phyloP scores from a whole-genome alignment of 108 stramenopile genomes.

The Nitzschia sp. region DNA sequence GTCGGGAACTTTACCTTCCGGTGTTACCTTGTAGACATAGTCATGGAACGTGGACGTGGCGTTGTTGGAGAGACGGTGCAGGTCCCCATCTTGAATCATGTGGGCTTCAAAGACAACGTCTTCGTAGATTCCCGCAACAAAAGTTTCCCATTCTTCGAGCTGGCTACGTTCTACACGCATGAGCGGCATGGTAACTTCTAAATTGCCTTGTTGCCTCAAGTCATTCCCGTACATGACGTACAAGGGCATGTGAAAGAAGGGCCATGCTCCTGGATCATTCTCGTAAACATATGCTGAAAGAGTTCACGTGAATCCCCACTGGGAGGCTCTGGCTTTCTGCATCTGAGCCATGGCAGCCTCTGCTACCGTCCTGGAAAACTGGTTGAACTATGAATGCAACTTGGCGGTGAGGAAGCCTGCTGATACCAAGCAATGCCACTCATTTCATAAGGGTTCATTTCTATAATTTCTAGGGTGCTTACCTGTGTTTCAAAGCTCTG shows the following conservation, averaged over 20 bases:
- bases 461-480: too few species aligned
- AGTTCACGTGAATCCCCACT: too few species aligned
- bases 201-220: neutral
- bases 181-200: neutral
- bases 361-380: conserved; percentile 1
- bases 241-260: too few species aligned
- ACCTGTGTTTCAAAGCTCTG: neutral
- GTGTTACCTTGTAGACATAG: neutral
- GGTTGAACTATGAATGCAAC: neutral
- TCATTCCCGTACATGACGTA: too few species aligned
- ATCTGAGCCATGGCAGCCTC: neutral
- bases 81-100: conserved; percentile 2
- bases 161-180: neutral
- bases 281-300: too few species aligned
- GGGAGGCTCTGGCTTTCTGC: too few species aligned
- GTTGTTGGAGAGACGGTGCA: neutral
- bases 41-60: neutral
- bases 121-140: neutral
- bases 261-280: too few species aligned
- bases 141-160: neutral
- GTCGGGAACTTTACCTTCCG: neutral
- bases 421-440: neutral
- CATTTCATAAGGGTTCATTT: too few species aligned
- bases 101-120: neutral
- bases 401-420: neutral